A percentile compares a stretch with the other conserved stretches of the same genome.
phyloP scores from a whole-genome alignment of 208 protist species.

The Porcisia deanei region DNA sequence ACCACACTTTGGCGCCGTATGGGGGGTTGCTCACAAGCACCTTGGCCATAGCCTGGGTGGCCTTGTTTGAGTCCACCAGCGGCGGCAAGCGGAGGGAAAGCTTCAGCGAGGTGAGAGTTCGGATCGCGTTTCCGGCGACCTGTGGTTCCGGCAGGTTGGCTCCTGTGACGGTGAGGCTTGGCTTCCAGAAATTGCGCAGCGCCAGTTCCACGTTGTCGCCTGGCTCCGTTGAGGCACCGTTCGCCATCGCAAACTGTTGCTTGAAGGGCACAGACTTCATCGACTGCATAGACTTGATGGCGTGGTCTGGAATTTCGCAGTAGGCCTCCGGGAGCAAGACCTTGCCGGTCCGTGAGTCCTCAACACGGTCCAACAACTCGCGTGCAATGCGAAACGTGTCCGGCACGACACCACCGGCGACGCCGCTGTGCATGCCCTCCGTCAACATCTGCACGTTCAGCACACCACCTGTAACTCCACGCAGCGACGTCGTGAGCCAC shows the following conservation, averaged over 20 bases:
- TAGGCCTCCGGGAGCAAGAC: constrained; percentile 87
- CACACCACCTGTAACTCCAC: constrained; percentile 86
- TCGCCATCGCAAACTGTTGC: constrained; percentile 54
- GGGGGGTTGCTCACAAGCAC: constrained; percentile 89
- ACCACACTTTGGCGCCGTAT: constrained; percentile 91
- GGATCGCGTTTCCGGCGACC: constrained; percentile 94
- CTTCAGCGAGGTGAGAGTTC: constrained; percentile 85
- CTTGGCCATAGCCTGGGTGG: constrained; percentile 55
- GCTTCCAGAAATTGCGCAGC: constrained; percentile 93
- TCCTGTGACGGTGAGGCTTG: constrained; percentile 91
- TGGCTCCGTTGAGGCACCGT: constrained; percentile 37
- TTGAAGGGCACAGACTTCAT: constrained; percentile 73
- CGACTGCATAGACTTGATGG: constrained; percentile 50
- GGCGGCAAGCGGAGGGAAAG: constrained; percentile 95
- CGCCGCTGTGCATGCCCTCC: constrained; percentile 93
- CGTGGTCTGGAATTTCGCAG: constrained; percentile 85
- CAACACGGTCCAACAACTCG: constrained; percentile 87
- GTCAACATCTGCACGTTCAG: constrained; percentile 86
- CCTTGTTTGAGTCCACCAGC: constrained; percentile 52
- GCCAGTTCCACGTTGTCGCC: constrained; percentile 82
- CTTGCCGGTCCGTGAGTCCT: constrained; percentile 92
- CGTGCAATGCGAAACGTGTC: constrained; percentile 94
- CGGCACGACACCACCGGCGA: constrained; percentile 94
- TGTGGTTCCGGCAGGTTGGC: constrained; percentile 82
- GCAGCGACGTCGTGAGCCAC: constrained; percentile 95